Evolutionary conservation across 2,329 filamentous ascomycete species (phyloP).

Genomic region (Diaporthe vaccinii): DNA sequence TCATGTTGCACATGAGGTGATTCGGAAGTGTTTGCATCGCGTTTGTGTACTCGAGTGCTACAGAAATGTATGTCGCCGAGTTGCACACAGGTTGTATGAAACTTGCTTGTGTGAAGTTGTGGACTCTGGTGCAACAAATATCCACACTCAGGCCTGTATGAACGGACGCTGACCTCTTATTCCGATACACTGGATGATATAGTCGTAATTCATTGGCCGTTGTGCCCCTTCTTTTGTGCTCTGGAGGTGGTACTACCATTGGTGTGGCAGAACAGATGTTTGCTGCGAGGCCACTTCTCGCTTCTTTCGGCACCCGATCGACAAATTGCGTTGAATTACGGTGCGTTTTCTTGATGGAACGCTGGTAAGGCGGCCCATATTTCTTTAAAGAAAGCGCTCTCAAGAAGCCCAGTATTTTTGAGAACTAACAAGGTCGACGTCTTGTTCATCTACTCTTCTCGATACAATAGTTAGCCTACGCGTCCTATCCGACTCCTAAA

Average conservation of each 20-base stretch:
- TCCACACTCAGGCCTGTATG: not conserved
- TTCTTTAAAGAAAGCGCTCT: not conserved
- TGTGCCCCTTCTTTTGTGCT: not conserved
- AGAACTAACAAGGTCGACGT: not conserved
- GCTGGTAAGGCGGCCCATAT: not conserved
- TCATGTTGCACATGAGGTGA: not conserved
- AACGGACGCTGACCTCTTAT: not conserved
- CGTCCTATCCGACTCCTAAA: not conserved
- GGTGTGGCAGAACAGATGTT: not conserved
- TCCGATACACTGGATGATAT: not conserved
- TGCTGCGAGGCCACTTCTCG: not conserved
- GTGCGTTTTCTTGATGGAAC: not conserved
- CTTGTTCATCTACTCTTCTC: not conserved
- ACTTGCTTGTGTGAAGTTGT: not conserved
- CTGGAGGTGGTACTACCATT: not conserved
- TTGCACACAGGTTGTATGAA: not conserved
- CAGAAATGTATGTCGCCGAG: not conserved
- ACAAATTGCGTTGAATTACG: not conserved
- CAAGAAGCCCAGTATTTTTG: not conserved
- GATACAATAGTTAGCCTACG: not conserved
- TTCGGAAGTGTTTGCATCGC: not conserved
- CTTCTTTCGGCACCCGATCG: not conserved
- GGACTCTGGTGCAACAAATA: not conserved
- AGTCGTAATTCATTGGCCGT: not conserved
- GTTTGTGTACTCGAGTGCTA: not conserved